phyloP scores from a whole-genome alignment of 768 basidiomycete genomes.

The Agrocybe pediades region DNA sequence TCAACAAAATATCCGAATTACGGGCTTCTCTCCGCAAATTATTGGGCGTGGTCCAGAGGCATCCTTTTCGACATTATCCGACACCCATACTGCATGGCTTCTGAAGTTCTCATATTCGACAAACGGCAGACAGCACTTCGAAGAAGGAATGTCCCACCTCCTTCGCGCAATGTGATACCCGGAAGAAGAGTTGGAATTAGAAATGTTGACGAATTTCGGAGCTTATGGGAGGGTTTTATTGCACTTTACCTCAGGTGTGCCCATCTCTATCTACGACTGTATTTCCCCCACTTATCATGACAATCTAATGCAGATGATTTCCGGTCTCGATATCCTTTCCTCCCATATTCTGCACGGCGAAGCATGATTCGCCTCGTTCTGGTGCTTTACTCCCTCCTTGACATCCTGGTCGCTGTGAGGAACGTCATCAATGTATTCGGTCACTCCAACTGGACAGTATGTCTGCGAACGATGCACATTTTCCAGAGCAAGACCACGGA shows the following conservation, averaged over 20 bases:
- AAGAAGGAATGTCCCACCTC: neutral
- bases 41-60: conserved; percentile 5
- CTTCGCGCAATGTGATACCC: neutral
- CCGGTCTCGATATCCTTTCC: neutral
- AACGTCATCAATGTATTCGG: neutral
- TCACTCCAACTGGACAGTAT: neutral
- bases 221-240: conserved; percentile 1
- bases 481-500: neutral
- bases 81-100: neutral
- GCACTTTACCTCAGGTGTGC: conserved; percentile 4
- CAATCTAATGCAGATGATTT: neutral
- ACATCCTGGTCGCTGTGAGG: neutral
- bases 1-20: neutral
- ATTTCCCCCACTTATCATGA: neutral
- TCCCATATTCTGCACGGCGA: neutral
- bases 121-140: neutral
- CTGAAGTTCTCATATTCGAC: neutral
- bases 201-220: conserved; percentile 1
- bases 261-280: neutral
- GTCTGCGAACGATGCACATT: neutral
- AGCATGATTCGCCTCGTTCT: neutral
- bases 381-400: neutral
- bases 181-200: neutral
- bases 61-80: conserved; percentile 1
- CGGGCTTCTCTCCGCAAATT: conserved; percentile 1